Percentiles rank a stretch among this genome's conserved stretches.
Evolutionary conservation across 441 rosid genomes (phyloP).

Genomic region (Erodium texanum): DNA sequence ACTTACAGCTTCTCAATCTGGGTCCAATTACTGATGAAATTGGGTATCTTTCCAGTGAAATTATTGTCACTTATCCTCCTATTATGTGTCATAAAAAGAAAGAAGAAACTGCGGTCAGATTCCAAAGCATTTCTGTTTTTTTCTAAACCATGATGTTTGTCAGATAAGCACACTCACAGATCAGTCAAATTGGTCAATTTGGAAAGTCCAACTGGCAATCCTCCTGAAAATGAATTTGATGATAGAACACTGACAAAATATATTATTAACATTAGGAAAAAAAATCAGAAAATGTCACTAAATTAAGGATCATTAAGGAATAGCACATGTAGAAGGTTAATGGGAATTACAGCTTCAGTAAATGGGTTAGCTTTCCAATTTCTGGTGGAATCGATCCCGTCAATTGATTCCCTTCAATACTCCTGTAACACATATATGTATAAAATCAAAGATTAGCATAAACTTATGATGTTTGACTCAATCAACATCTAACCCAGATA

Average conservation of each 20-base stretch:
- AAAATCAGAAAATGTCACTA: background rate
- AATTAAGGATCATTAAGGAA: slow-evolving; percentile 1
- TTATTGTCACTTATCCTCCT: slow-evolving; percentile 76
- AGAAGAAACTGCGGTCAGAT: slow-evolving; percentile 6
- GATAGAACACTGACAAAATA: slow-evolving; percentile 40
- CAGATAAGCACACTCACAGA: slow-evolving; percentile 41
- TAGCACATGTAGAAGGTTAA: slow-evolving; percentile 12
- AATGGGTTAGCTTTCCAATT: slow-evolving; percentile 45
- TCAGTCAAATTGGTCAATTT: slow-evolving; percentile 56
- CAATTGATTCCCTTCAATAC: slow-evolving; percentile 73
- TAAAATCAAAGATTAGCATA: background rate
- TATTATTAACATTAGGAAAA: background rate
- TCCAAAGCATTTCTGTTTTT: background rate
- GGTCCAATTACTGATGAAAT: slow-evolving; percentile 57
- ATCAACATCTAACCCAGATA: background rate
- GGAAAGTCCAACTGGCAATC: slow-evolving; percentile 41
- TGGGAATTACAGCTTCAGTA: slow-evolving; percentile 55
- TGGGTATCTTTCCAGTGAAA: slow-evolving; percentile 64
- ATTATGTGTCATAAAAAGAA: slow-evolving; percentile 5
- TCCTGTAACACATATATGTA: slow-evolving; percentile 35
- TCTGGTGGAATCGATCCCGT: slow-evolving; percentile 65
- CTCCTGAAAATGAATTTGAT: slow-evolving; percentile 65
- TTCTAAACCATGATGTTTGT: background rate
- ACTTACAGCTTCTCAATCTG: slow-evolving; percentile 60
- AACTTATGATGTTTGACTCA: background rate